Evolutionary conservation across 139 green algal genomes (phyloP), one percentile per base, ranked within the genome.

Genomic region (Mesostigma viride): DNA sequence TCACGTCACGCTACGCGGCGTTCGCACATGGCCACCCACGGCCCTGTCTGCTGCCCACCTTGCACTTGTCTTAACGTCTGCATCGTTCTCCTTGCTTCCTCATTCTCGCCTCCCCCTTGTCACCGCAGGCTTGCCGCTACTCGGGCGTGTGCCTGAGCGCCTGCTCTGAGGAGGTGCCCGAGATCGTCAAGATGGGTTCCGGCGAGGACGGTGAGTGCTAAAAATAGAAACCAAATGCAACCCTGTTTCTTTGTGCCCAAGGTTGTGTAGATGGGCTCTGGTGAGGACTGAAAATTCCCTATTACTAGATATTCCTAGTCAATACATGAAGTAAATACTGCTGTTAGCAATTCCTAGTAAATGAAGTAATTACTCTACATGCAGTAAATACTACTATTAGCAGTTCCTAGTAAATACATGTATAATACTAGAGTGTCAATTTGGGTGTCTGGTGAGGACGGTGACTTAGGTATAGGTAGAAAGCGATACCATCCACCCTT

Each of bases 91-190:
- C 8, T 35, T 63, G 8, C 56, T 8, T 46, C 56, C 56, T 22
- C 8, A 46, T 63, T 59, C 3, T 59, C 48, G 8, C 20, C 48
- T 59, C 40, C 14, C n/a, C 11, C 14, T 48, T 69, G 28, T 8
- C 67, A 14, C 67, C 31, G 31, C 68, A 78, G 69, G 72, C 74
- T 20, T 46, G 82, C 5, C 66, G 47, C 45, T 81, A 78, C 73
- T 82, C 74, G 1, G 74, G 79, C 31, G 73, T 82, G 20, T 81
- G 74, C 74, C 71, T 70, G 64, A 71, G 65, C 8, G 74, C 72
- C 6, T 76, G 64, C 72, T 67, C 31, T 67, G 74, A 81, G 65
- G 74, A 81, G 74, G 46, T 67, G 22, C 74, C 74, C 34, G 74
- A 76, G 36, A 44, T 76, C 35, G 44, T 71, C n/a, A 61, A 81